Base-by-base conservation (phyloP, 2,329 filamentous ascomycete species). In the Graphiopsis chlorocephala region DNA sequence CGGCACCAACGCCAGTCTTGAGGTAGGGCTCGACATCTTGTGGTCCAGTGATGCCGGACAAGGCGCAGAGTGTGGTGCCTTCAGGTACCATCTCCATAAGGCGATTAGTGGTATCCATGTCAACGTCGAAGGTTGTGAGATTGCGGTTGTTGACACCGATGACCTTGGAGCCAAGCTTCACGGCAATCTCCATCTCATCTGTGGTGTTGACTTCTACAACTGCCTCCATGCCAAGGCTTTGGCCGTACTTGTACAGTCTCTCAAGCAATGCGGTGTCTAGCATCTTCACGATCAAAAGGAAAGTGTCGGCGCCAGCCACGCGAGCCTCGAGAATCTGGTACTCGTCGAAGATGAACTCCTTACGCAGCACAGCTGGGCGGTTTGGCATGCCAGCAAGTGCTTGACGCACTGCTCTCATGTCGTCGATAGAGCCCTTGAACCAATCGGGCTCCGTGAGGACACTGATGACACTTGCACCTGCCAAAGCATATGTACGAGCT, bases 61-160 rank as follows among this genome's bases (percentile, higher is more conserved):
- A 84, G 11, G 95, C 96, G 76, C 93, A 97, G 29, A 99, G 89
- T 66, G 97, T 89, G 3, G 93, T 96, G 63, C 88, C 90, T 68
- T 91, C 86, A 2, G 93, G 90, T 3, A 97, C 93, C 80, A 94
- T 89, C 72, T 88, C 89, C 78, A 96, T 91, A 57, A 99, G 81
- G 26, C 94, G 89, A 26, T 68, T 71, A 25, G 71, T 73, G 0
- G 94, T 99, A 67, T 91, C 88, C 68, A 99, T 86, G 76, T 99
- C 96, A 23, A 99, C 95, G 75, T 98, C 93, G 72, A 99, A 99
- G 73, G 90, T 98, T 71, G 94, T 94, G 14, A 99, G 84, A 74
- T 99, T 96, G 63, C 95, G 89, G 81, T 99, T 99, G 80, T 99
- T 99, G 71, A 99, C 95, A 28, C 95, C 95, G 72, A 99, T 96